Conservation (phyloP, 345 rosid species). For the Syzygium grande region DNA sequence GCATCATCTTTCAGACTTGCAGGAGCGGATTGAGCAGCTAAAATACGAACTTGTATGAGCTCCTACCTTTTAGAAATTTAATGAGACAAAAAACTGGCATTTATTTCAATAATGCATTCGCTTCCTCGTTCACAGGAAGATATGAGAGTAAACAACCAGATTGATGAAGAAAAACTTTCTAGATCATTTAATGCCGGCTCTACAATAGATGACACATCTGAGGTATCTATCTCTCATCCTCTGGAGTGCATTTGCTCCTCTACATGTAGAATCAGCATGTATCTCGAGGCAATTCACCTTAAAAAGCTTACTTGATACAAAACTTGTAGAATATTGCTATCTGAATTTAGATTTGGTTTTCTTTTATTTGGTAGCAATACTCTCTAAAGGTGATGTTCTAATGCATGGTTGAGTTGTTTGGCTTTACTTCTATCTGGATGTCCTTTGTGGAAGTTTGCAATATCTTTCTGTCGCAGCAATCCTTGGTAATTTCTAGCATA, state of each 20-base stretch:
- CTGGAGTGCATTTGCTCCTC: neutral
- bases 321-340: neutral
- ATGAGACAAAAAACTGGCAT: neutral
- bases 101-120: neutral
- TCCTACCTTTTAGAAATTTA: neutral
- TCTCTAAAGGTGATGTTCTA: neutral
- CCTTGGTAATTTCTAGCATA: neutral
- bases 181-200: slow-evolving; percentile 16
- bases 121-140: slow-evolving; percentile 35
- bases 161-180: slow-evolving; percentile 20
- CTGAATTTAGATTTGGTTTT: neutral
- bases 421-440: neutral
- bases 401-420: neutral
- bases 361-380: neutral
- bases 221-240: slow-evolving; percentile 29
- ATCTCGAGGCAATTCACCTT: neutral
- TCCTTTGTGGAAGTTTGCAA: neutral
- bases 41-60: slow-evolving; percentile 42
- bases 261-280: neutral
- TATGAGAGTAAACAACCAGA: slow-evolving; percentile 23
- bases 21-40: slow-evolving; percentile 50
- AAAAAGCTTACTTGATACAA: too few relatives aligned
- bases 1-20: slow-evolving; percentile 57
- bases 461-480: neutral
- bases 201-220: slow-evolving; percentile 26